Conservation (phyloP, 148 eudicot species). For the Fagopyrum tataricum region DNA sequence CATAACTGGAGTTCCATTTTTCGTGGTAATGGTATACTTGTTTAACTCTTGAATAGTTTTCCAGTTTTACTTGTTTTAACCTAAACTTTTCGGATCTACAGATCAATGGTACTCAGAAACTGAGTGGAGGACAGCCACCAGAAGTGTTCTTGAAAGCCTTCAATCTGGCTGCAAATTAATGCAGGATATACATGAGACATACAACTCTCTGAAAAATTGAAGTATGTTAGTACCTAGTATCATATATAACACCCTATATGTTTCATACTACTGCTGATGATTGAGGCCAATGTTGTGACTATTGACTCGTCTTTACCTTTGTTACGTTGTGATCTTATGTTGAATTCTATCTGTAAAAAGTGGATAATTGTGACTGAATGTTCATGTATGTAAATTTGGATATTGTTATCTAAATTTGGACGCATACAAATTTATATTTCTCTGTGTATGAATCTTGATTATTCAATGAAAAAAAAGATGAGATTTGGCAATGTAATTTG, state of each 20-base stretch:
- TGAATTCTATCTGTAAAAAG: not conserved
- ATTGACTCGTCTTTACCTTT: not conserved
- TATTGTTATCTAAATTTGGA: not conserved
- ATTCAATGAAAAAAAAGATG: too few relatives aligned
- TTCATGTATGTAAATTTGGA: too few relatives aligned
- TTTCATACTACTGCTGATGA: not conserved
- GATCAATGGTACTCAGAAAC: constrained; percentile 61
- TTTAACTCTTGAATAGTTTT: not conserved
- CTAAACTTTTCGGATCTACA: constrained; percentile 20
- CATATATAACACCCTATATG: not conserved
- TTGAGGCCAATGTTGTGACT: not conserved
- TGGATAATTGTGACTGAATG: not conserved
- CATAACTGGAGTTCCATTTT: constrained; percentile 67
- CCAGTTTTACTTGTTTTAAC: not conserved
- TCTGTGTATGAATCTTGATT: too few relatives aligned
- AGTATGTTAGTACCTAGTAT: not conserved
- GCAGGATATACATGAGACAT: not conserved
- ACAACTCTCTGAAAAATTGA: not conserved
- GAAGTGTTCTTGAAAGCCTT: constrained; percentile 61
- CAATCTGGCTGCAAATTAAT: constrained; percentile 35
- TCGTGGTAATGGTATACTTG: constrained; percentile 31
- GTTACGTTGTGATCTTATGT: not conserved
- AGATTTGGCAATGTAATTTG: too few relatives aligned
- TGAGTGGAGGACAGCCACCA: constrained; percentile 89
- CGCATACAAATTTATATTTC: not conserved